phyloP scores from a whole-genome alignment of 192 early-diverging fungal genomes.

The Irineochytrium annulatum region DNA sequence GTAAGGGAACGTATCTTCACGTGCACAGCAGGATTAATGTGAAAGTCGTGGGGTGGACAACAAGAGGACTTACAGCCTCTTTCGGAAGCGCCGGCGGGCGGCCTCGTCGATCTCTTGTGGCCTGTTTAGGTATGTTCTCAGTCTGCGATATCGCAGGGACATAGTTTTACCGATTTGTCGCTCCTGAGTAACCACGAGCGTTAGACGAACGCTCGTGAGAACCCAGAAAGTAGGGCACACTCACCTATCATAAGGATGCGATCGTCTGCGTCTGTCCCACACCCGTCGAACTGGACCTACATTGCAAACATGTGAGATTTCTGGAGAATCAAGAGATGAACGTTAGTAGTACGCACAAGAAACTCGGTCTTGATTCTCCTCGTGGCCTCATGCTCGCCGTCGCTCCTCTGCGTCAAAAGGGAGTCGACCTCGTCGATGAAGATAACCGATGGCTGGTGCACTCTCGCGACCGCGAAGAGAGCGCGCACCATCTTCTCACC shows the following conservation, averaged over 20 bases:
- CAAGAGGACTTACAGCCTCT: conserved; percentile 49
- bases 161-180: conserved; percentile 31
- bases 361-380: conserved; percentile 93
- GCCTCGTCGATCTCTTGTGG: conserved; percentile 94
- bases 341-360: conserved; percentile 44
- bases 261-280: conserved; percentile 68
- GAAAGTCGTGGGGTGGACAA: neutral
- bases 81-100: conserved; percentile 62
- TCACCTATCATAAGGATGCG: conserved; percentile 67
- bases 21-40: neutral
- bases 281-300: conserved; percentile 70
- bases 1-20: conserved; percentile 74
- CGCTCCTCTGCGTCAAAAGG: conserved; percentile 79
- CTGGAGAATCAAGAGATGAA: neutral
- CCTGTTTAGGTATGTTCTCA: neutral
- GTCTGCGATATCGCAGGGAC: neutral
- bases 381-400: conserved; percentile 84
- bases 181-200: conserved; percentile 16
- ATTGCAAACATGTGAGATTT: neutral
- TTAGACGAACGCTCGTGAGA: no score
- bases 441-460: conserved; percentile 79
- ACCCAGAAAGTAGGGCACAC: conserved; percentile 23
- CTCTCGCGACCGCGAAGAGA: conserved; percentile 86
- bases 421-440: conserved; percentile 97
- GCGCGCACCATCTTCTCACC: conserved; percentile 93